These are phyloP conservation scores for Podaxis rugospora DNA, from an alignment of 768 basidiomycete genomes.

Conservation along the genomic window DNA sequence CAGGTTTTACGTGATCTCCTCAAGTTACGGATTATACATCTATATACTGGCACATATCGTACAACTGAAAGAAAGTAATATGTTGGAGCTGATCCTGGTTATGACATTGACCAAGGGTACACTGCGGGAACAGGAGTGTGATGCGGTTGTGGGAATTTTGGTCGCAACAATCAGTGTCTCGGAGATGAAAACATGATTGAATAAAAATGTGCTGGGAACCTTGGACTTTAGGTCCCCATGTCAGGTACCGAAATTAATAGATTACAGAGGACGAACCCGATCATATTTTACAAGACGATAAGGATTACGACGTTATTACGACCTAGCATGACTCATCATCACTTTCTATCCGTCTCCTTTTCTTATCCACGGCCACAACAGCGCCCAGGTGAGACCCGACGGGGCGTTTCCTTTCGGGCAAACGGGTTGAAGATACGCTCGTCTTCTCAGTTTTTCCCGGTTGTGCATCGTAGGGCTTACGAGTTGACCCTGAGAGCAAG, in stretches of 20 bases:
- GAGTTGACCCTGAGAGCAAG: background rate
- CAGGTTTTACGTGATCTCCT: slow-evolving; percentile 6
- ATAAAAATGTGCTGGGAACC: background rate
- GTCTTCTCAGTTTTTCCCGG: background rate
- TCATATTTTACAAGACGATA: background rate
- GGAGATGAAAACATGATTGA: background rate
- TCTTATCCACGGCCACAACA: background rate
- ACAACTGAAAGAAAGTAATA: slow-evolving; percentile 9
- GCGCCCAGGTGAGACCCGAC: too few species aligned
- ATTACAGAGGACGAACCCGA: background rate
- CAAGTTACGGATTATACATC: slow-evolving; percentile 18
- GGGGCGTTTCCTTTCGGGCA: background rate
- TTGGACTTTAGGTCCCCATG: background rate
- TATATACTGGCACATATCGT: slow-evolving; percentile 7
- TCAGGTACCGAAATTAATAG: background rate
- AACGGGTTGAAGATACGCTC: background rate
- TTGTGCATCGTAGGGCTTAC: background rate
- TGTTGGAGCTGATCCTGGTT: background rate
- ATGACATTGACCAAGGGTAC: background rate
- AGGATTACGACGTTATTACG: background rate
- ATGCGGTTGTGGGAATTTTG: background rate
- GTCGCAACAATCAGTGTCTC: background rate
- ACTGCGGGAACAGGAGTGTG: background rate
- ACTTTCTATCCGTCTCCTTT: background rate
- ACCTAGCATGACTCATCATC: background rate